Evolutionary conservation across 2,329 filamentous ascomycete species (phyloP), one percentile per base, ranked within the genome.

Genomic region (Aspergillus viridinutans): DNA sequence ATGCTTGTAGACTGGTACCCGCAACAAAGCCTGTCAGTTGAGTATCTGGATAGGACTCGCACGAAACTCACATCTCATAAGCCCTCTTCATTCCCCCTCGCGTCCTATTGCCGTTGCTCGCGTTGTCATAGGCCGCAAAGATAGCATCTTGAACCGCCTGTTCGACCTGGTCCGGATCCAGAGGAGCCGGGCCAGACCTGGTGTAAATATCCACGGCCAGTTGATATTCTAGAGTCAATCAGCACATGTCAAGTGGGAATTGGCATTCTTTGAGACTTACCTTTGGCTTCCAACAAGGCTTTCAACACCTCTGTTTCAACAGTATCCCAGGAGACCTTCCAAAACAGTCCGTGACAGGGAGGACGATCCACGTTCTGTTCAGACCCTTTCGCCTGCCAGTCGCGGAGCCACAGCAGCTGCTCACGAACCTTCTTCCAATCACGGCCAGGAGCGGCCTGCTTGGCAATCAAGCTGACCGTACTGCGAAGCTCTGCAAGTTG

Each of bases 41-140:
- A 52, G 50, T 52, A 42, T 20, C 29, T 28, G 6, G 25, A 17
- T 10, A 21, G n/a, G 35, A 8, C 8, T 8, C 47, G 23, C 35
- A 42, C 8, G 49, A 17, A 21, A 73, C 78, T 65, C 68, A 80
- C 78, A 83, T 80, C 45, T 85, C 82, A 50, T 79, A 80, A 10
- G 85, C 84, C 64, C 79, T 82, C 67, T 84, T 86, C 76, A 87
- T 82, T 14, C 82, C 82, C 17, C 85, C 85, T 62, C 85, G 78
- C 20, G 79, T 85, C 60, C 79, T 78, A 64, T 87, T 88, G 29
- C 85, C 85, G 64, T 87, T 88, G 67, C 81, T 87, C 21, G 85
- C 85, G 61, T 85, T 85, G 66, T 88, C 85, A 66, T 87, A 88
- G 21, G 80, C 75, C 25, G 80, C 71, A 70, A 84, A 80, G 20